Evolutionary conservation across 2,329 filamentous ascomycete genomes (phyloP), one percentile per base, ranked within the genome.

Genomic region (Chalara sp.): DNA sequence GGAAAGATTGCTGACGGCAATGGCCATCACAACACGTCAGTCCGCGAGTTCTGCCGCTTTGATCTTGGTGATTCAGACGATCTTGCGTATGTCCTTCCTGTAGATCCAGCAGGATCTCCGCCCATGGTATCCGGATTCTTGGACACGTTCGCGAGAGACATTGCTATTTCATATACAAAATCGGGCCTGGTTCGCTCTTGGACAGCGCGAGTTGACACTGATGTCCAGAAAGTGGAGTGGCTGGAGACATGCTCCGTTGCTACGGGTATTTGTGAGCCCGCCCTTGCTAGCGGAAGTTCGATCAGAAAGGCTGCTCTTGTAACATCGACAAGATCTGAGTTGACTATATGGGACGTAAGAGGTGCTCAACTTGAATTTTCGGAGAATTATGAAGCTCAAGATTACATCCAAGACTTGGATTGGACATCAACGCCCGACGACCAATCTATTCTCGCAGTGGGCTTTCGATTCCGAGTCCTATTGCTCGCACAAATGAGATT

Each of bases 371-470:
- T 96, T 5, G 91, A 96, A 66, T 90, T 88, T 62, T 79, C 87
- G 54, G 81, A 92, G 60, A 77, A 81, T 32, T 93, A 90, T 56
- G 78, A 85, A 56, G 76, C 77, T 10, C 78, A 86, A 53, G 86
- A 93, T 60, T 79, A 77, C 5, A 89, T 96, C 40, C 83, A 86
- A 56, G 91, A 96, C 66, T 78, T 96, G 10, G 90, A 96, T 66
- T 96, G 92, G 92, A 92, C 90, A 1, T 92, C 88, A 3, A 96
- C 91, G 0, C 89, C 89, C 0, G 89, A 95, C 65, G 83, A 83
- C 46, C 89, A 96, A 63, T 92, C 88, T 1, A 90, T 96, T 50
- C 74, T 96, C 21, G 89, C 91, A 1, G 88, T 96, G n/a, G 90
- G 91, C 0, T 96, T 96, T 63, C 84, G 86, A n/a, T 87, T 91